Percentiles rank a stretch among this genome's conserved stretches.
Evolutionary conservation across 495 filamentous ascomycete genomes (phyloP).

Genomic region (Apiosordaria backusii): DNA sequence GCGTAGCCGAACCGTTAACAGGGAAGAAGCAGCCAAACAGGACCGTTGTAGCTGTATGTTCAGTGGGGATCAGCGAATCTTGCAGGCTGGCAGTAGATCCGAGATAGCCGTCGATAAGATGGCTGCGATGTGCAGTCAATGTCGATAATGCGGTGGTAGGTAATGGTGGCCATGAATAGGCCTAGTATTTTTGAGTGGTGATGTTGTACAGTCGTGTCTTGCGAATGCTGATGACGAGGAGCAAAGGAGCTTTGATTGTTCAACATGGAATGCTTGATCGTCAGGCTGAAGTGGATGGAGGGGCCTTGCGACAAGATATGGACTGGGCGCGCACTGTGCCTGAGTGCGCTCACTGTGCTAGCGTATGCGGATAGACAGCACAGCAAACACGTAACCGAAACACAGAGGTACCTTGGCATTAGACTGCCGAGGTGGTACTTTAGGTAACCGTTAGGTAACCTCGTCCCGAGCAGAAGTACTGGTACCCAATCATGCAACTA

Average conservation of each 20-base stretch:
- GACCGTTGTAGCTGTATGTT: neutral
- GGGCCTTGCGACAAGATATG: neutral
- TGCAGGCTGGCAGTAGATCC: neutral
- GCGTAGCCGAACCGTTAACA: neutral
- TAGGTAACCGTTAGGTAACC: slow-evolving; percentile 22
- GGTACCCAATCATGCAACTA: neutral
- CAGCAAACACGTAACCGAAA: slow-evolving; percentile 9
- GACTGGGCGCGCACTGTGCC: neutral
- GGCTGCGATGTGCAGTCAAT: neutral
- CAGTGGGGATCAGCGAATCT: neutral
- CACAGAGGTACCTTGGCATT: slow-evolving; percentile 14
- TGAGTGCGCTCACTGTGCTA: neutral
- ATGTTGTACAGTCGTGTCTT: neutral
- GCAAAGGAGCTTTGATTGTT: neutral
- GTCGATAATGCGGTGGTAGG: neutral
- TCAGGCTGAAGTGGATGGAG: neutral
- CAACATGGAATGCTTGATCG: neutral
- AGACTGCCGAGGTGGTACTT: slow-evolving; percentile 1
- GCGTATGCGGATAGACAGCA: neutral
- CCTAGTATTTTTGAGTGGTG: neutral
- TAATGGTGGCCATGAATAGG: slow-evolving; percentile 3
- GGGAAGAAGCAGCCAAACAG: neutral
- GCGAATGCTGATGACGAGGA: neutral
- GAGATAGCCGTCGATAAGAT: neutral
- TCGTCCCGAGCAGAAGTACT: neutral